Evolutionary conservation across 371 early-diverging fungal species (phyloP).

Genomic region (Fennellomyces sp.): DNA sequence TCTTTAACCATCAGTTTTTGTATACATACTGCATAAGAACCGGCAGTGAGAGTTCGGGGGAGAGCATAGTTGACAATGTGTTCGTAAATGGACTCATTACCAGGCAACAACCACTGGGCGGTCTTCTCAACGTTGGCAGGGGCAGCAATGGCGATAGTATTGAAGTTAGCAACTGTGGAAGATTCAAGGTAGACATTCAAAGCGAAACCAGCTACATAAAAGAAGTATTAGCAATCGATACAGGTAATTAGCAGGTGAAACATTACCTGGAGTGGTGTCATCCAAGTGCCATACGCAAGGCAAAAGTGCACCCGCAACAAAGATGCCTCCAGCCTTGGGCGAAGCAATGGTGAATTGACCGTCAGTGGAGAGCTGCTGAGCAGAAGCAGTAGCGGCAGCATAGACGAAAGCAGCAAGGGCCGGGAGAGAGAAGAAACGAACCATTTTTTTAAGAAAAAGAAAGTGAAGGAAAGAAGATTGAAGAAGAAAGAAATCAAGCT

Average conservation of each 20-base stretch:
- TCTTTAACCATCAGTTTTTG: not conserved
- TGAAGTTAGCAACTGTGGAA: constrained; percentile 10
- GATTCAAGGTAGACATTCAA: constrained; percentile 35
- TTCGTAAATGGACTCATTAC: constrained; percentile 9
- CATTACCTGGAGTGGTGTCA: constrained; percentile 17
- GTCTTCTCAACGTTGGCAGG: constrained; percentile 3
- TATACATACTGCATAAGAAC: constrained; percentile 28
- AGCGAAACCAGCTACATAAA: constrained; percentile 19
- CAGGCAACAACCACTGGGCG: not conserved
- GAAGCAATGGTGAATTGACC: constrained; percentile 36
- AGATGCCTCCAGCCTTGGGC: constrained; percentile 36
- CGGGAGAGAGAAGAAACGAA: constrained; percentile 7
- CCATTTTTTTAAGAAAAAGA: not conserved
- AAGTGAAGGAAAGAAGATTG: not conserved
- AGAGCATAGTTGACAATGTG: constrained; percentile 32
- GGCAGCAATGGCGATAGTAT: constrained; percentile 8
- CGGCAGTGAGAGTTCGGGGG: constrained; percentile 30
- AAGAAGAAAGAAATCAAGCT: not conserved
- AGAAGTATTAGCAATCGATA: not conserved
- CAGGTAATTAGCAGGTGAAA: not conserved
- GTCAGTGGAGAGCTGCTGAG: constrained; percentile 2
- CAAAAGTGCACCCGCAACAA: constrained; percentile 45
- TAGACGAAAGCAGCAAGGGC: not conserved
- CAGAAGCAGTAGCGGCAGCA: constrained; percentile 1
- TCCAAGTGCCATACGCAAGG: constrained; percentile 39